These are phyloP conservation scores for Lizonia empirigonia DNA, from an alignment of 2,329 filamentous ascomycete genomes.

Conservation along the genomic window DNA sequence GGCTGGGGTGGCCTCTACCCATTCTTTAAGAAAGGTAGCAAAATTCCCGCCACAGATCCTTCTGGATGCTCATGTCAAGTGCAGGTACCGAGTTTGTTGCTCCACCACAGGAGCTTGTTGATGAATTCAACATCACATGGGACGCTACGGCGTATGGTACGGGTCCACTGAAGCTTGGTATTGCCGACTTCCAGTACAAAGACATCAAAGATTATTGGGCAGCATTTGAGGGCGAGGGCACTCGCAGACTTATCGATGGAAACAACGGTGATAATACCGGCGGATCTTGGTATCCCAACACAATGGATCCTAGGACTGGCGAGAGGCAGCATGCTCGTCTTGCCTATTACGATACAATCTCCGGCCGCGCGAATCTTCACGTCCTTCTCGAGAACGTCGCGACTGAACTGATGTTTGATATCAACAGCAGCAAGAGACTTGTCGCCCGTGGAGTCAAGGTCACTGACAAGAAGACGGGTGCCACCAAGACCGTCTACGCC, in stretches of 20 bases:
- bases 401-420: slow-evolving; percentile 32
- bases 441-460: slow-evolving; percentile 34
- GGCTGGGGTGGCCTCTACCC: slow-evolving; percentile 57
- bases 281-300: slow-evolving; percentile 46
- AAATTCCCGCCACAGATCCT: not conserved
- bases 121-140: slow-evolving; percentile 33
- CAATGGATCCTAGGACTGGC: slow-evolving; percentile 40
- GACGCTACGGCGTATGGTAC: slow-evolving; percentile 31
- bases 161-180: slow-evolving; percentile 36
- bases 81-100: slow-evolving; percentile 28
- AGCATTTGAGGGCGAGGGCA: slow-evolving; percentile 32
- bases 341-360: slow-evolving; percentile 38
- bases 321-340: slow-evolving; percentile 41
- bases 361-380: slow-evolving; percentile 39
- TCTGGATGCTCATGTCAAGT: not conserved
- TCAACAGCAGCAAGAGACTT: slow-evolving; percentile 21
- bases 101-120: slow-evolving; percentile 21
- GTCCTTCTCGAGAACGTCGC: slow-evolving; percentile 29
- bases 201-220: slow-evolving; percentile 33
- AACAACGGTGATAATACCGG: slow-evolving; percentile 40
- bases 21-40: slow-evolving; percentile 36
- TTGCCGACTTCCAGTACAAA: slow-evolving; percentile 36
- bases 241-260: slow-evolving; percentile 25
- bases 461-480: slow-evolving; percentile 24
- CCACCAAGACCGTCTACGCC: slow-evolving; percentile 28